Conservation (phyloP, 225 moss, liverwort and hornwort species). For the Polytrichum formosum region DNA sequence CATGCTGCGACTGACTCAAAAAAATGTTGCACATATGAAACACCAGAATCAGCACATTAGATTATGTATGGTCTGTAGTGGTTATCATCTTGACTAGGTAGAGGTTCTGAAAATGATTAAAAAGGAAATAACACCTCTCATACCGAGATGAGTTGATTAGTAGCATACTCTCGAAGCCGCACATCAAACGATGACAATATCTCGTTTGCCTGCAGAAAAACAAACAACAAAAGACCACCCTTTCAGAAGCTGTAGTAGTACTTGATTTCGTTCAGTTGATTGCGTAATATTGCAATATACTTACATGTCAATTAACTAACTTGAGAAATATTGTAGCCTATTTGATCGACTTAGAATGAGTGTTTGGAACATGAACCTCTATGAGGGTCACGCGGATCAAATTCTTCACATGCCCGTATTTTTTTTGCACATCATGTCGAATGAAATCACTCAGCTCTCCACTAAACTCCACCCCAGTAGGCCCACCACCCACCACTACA, state of each 20-base stretch:
- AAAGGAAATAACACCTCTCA: neutral
- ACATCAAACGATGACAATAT: constrained; percentile 79
- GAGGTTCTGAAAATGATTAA: too few relatives aligned
- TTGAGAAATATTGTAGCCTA: too few relatives aligned
- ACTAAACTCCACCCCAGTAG: constrained; percentile 87
- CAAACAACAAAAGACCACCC: too few relatives aligned
- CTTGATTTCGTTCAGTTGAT: too few relatives aligned
- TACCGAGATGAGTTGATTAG: neutral
- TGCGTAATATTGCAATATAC: too few relatives aligned
- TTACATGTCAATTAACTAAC: too few relatives aligned
- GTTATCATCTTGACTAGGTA: too few relatives aligned
- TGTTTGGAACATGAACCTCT: constrained; percentile 28
- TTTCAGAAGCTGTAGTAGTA: too few relatives aligned
- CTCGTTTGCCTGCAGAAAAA: constrained; percentile 50
- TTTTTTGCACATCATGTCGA: constrained; percentile 53
- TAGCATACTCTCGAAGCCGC: constrained; percentile 71
- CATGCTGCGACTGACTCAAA: too few relatives aligned
- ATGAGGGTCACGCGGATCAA: constrained; percentile 70
- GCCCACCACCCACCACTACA: constrained; percentile 85
- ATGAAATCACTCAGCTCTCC: constrained; percentile 91
- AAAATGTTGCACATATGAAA: too few relatives aligned
- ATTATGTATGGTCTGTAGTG: too few relatives aligned
- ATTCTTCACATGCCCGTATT: constrained; percentile 63
- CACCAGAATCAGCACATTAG: too few relatives aligned
- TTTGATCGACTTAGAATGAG: neutral